Conservation (phyloP, 2,329 filamentous ascomycete genomes). For the Tolypocladium endophyticum region DNA sequence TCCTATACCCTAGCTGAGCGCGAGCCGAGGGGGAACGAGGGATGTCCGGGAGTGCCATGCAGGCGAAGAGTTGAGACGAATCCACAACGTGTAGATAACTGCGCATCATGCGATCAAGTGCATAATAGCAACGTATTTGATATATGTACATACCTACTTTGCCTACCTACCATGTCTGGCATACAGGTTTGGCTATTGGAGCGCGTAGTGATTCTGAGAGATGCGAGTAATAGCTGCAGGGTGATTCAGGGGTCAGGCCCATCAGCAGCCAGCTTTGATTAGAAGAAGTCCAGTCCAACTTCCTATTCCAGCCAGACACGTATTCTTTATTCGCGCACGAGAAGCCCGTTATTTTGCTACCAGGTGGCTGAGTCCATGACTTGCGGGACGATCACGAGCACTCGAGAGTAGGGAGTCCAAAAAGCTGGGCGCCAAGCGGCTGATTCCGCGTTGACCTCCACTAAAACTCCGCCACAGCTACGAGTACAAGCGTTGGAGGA, state of each 20-base stretch:
- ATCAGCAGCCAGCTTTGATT: not conserved
- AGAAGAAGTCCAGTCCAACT: not conserved
- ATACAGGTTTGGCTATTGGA: not conserved
- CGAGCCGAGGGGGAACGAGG: not conserved
- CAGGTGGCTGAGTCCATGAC: not conserved
- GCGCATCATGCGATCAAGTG: not conserved
- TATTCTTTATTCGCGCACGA: not conserved
- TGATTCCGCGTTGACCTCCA: not conserved
- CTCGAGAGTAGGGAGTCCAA: not conserved
- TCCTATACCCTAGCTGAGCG: constrained; percentile 48
- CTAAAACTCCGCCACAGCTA: not conserved
- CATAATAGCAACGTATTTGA: constrained; percentile 4
- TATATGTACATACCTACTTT: constrained; percentile 1
- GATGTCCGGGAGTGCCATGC: not conserved
- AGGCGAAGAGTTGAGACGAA: not conserved
- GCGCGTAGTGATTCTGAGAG: not conserved
- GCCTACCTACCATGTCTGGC: too few relatives aligned
- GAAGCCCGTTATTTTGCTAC: not conserved
- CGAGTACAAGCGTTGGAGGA: not conserved
- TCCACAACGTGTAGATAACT: not conserved
- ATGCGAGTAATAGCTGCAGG: not conserved
- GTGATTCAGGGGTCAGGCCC: not conserved
- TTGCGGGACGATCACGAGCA: not conserved
- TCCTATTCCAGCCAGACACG: too few relatives aligned
- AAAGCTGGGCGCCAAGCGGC: not conserved